Base-by-base conservation (phyloP, 1,284 basidiomycete species). In the Sanghuangporus baumii region DNA sequence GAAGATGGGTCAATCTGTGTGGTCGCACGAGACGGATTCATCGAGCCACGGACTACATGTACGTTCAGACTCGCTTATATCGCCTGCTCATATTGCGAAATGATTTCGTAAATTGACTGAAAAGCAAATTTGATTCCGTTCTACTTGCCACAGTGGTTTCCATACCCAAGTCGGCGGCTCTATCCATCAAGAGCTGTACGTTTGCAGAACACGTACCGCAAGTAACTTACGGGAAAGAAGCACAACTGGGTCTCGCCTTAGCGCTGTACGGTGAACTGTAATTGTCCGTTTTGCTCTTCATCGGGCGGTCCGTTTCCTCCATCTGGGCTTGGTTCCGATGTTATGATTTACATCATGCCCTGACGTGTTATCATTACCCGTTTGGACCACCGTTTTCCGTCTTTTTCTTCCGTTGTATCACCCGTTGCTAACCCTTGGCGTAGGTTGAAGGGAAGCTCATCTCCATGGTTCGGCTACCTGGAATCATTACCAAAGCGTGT, bases 381-480 rank as follows among this genome's bases (percentile, higher is more conserved):
- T 23, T 23, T 59, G 43, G 11, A 7, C 5, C 20, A 18, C 31
- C 41, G n/a, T 36, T 31, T 57, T 18, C 50, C 56, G 46, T 60
- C 40, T 37, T 43, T 31, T 18, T 40, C 47, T 43, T 6, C n/a
- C 38, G 14, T n/a, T 37, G 34, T 41, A 34, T 18, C 43, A 34
- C 43, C 34, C 51, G 11, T 38, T 40, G 43, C 38, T 57, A 8
- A 54, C 31, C 34, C 41, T 57, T 34, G 36, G n/a, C 34, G 31
- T 52, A 81, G 76, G 71, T 73, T 74, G 38, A 74, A 69, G 57
- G 79, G 78, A 23, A 55, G 67, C 26, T 59, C 64, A 36, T 91
- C 90, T 5, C 75, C 75, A 57, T 93, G 88, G 88, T 77, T 73
- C 67, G 83, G 81, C 47, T 93, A 92, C 73, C 68, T 93, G 12